phyloP scores from a whole-genome alignment of 2,329 filamentous ascomycete genomes.

The Zymoseptoria tritici region DNA sequence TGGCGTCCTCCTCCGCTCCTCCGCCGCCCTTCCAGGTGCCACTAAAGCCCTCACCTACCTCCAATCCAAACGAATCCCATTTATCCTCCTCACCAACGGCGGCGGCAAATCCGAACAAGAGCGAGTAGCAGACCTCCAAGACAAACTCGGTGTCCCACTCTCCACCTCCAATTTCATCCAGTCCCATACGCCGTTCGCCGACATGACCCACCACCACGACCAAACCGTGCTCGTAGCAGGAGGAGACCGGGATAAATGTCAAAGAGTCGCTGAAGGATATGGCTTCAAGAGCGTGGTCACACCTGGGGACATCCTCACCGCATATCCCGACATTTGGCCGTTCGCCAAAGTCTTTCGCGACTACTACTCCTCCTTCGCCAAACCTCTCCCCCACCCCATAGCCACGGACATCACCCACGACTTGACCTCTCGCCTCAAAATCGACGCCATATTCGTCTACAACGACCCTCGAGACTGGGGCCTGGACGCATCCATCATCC shows the following conservation, averaged over 20 bases:
- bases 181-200: slow-evolving; percentile 82
- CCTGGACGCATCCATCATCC: slow-evolving; percentile 74
- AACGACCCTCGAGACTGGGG: slow-evolving; percentile 97
- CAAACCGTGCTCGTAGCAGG: slow-evolving; percentile 45
- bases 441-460: slow-evolving; percentile 88
- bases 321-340: slow-evolving; percentile 71
- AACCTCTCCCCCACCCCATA: slow-evolving; percentile 50
- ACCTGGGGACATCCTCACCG: slow-evolving; percentile 71
- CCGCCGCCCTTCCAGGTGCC: slow-evolving; percentile 71
- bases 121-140: slow-evolving; percentile 61
- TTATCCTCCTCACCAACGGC: slow-evolving; percentile 92
- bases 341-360: slow-evolving; percentile 62
- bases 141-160: slow-evolving; percentile 57
- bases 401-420: slow-evolving; percentile 26
- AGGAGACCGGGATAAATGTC: slow-evolving; percentile 50
- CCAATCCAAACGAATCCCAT: slow-evolving; percentile 69
- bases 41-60: slow-evolving; percentile 65
- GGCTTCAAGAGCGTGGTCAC: slow-evolving; percentile 61
- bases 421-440: slow-evolving; percentile 54
- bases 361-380: slow-evolving; percentile 53
- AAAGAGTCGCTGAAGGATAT: slow-evolving; percentile 61
- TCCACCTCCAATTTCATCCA: slow-evolving; percentile 70
- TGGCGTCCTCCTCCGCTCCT: slow-evolving; percentile 83
- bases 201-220: slow-evolving; percentile 55
- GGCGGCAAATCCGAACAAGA: slow-evolving; percentile 76